These are phyloP conservation scores for Erysimum cheiranthoides DNA, from an alignment of 345 rosid genomes.

Conservation along the genomic window DNA sequence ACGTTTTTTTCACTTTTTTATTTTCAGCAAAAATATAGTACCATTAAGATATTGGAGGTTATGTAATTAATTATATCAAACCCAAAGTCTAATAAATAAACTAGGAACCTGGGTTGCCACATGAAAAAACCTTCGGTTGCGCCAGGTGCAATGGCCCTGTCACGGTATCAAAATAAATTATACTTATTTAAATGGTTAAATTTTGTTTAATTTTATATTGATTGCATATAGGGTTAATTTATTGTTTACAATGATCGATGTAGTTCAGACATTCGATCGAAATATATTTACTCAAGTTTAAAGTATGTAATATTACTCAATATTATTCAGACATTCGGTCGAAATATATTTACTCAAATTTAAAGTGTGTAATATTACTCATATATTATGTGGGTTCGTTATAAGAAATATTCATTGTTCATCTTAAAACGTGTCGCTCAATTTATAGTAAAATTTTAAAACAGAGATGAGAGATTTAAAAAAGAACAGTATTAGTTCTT, in stretches of 20 bases:
- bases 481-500: not conserved
- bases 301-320: not conserved
- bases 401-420: not conserved
- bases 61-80: not conserved
- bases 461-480: not conserved
- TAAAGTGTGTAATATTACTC: not conserved
- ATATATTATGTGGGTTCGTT: not conserved
- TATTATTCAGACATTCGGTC: conserved; percentile 9
- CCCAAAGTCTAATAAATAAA: conserved; percentile 18
- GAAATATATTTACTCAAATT: not conserved
- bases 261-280: conserved; percentile 18
- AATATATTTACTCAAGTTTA: not conserved
- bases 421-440: not conserved
- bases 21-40: not conserved
- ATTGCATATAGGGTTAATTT: not conserved
- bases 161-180: not conserved
- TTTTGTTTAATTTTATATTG: not conserved
- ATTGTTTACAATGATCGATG: not conserved
- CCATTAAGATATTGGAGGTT: not conserved
- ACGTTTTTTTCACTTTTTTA: conserved; percentile 7
- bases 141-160: conserved; percentile 43
- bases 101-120: conserved; percentile 32
- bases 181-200: not conserved
- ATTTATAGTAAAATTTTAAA: not conserved
- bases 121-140: conserved; percentile 33